Evolutionary conservation across 1,139 yeast genomes (phyloP), one percentile per base, ranked within the genome.

Genomic region (Taiozyma sp.): DNA sequence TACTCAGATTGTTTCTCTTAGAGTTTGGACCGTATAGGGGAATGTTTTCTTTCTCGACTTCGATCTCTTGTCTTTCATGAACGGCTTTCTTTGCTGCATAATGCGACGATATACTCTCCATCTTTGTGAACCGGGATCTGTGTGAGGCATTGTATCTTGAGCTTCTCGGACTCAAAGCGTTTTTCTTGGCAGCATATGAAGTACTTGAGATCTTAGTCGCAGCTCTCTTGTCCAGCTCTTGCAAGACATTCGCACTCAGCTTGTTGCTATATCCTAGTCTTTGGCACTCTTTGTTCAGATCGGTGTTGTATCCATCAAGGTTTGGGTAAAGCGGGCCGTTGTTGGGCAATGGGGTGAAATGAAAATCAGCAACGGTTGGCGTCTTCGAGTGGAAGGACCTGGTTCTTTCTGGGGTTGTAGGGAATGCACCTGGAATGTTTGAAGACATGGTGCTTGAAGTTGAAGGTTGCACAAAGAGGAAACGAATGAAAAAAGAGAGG

Each of bases 101-200:
- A 52, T 68, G 70, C 0, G 59, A 49, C 4, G 66, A 63, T 7
- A 68, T 58, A 1, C 69, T 63, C n/a, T 67, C 68, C 67, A 67
- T 59, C 44, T 55, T 57, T 22, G 59, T 53, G 53, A 67, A 66
- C 48, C 61, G 58, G 14, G 57, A 43, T 16, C 61, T 55, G 47
- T 66, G 67, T 3, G 54, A 49, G 2, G 53, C 30, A 42, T 62
- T 54, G 45, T 47, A 51, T 41, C 60, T 48, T 22, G 58, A 46
- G 44, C 52, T 49, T 46, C 58, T 47, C 43, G 61, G 59, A 45
- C 60, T 56, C 30, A 54, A 45, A 3, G 45, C 47, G 16, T 55
- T 44, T 42, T 47, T 50, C 24, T 32, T 52, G 1, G 42, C 41
- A 5, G 46, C 29, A 19, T 37, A 22, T 24, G 16, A 35, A 21